Evolutionary conservation across 352 stramenopile species (phyloP).

Genomic region (Phytophthora lateralis): DNA sequence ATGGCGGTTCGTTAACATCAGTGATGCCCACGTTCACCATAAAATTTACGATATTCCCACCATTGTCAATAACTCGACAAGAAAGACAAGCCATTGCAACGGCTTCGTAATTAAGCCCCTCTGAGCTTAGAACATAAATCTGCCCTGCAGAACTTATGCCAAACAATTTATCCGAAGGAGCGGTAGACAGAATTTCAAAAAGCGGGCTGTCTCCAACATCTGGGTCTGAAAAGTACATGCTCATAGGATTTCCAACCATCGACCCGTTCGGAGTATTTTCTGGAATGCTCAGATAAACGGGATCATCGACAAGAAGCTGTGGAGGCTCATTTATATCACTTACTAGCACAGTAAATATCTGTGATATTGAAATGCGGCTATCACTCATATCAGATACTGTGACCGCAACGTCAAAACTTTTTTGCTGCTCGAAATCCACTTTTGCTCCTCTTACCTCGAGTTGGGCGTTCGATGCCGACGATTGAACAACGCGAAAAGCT

Average conservation of each 20-base stretch:
- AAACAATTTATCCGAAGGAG: slow-evolving; percentile 11
- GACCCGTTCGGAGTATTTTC: slow-evolving; percentile 31
- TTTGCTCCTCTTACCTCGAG: slow-evolving; percentile 44
- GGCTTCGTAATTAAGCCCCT: slow-evolving; percentile 26
- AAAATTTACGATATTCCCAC: slow-evolving; percentile 18
- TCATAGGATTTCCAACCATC: slow-evolving; percentile 15
- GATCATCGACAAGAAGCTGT: background rate
- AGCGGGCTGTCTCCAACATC: slow-evolving; percentile 20
- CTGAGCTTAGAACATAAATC: slow-evolving; percentile 19
- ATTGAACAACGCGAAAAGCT: slow-evolving; percentile 47
- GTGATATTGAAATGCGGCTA: slow-evolving; percentile 27
- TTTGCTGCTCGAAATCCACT: slow-evolving; percentile 48
- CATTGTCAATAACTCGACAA: slow-evolving; percentile 24
- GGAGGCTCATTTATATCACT: slow-evolving; percentile 31
- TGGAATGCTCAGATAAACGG: slow-evolving; percentile 17
- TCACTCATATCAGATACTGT: slow-evolving; percentile 43
- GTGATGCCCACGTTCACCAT: slow-evolving; percentile 18
- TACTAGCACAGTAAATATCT: slow-evolving; percentile 21
- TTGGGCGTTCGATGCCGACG: slow-evolving; percentile 41
- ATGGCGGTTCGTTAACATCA: slow-evolving; percentile 32
- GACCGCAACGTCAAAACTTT: slow-evolving; percentile 40
- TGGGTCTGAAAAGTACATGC: slow-evolving; percentile 25
- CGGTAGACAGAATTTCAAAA: slow-evolving; percentile 15
- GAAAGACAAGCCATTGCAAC: slow-evolving; percentile 10
- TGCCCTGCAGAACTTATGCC: slow-evolving; percentile 14